Evolutionary conservation across 106 monocot genomes (phyloP), one percentile per base, ranked within the genome.

Genomic region (Xerophyta viscosa): DNA sequence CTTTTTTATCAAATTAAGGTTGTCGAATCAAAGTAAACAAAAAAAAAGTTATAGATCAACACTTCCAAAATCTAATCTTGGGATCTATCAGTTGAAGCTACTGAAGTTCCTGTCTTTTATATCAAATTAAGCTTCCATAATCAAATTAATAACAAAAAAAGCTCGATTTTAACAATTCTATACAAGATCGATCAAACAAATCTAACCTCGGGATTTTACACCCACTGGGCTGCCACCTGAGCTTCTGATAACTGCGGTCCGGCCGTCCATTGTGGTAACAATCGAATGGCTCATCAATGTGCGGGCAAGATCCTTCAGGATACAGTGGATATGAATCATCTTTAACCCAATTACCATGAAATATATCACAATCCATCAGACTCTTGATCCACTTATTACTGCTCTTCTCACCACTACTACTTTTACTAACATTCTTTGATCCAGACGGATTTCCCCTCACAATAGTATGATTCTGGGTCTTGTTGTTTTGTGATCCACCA

Each of bases 201-300:
- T 19, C 53, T 49, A 31, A 87, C 82, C 91, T 84, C 41, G 89
- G 89, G 27, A 89, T 80, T 46, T 64, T 66, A 58, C 89, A 89
- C 8, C 60, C 72, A 59, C 53, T 24, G 17, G 89, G 89, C 56
- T 80, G 77, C 89, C 89, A 89, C 21, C 89, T 58, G 29, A 89
- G 67, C 56, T 80, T 84, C 65, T 80, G 83, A 41, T 89, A 89
- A 28, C 41, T 30, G 20, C 57, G 63, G 50, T 89, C 80, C 0
- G 58, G 76, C 41, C 89, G 49, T 9, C 89, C 89, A 56, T 89
- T 89, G 23, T n/a, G 57, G 20, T 64, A 63, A 59, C 89, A 89
- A 48, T 89, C 48, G 31, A 89, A 89, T 14, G 84, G 62, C 41
- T 83, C 77, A 39, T 89, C 89, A 24, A 89, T 80, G 54, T 84